Conservation (phyloP, 768 basidiomycete species). For the Mycena chlorophos region DNA sequence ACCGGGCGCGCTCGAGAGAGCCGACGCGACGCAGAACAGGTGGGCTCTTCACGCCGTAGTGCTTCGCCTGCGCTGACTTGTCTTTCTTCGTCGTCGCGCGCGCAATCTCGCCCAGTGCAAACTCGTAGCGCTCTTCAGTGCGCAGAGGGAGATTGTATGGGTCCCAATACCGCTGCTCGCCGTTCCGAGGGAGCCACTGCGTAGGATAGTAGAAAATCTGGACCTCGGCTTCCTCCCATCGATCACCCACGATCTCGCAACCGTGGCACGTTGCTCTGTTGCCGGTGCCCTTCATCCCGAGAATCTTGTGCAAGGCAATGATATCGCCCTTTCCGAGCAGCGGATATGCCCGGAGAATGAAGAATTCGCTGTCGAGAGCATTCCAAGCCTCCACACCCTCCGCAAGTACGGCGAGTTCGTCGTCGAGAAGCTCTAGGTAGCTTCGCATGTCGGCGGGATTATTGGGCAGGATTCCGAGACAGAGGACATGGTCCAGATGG, state of each 20-base stretch:
- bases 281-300: not conserved
- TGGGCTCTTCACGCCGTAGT: constrained; percentile 5
- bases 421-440: not conserved
- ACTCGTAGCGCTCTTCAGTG: not conserved
- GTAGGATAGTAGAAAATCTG: not conserved
- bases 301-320: not conserved
- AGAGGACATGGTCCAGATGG: constrained; percentile 30
- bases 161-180: not conserved
- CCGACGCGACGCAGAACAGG: constrained; percentile 12
- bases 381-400: not conserved
- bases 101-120: not conserved
- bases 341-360: not conserved
- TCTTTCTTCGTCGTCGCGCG: not conserved
- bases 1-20: constrained; percentile 9
- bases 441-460: not conserved
- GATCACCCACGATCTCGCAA: not conserved
- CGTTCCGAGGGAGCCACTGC: not conserved
- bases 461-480: constrained; percentile 32
- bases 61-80: not conserved
- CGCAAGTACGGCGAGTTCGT: not conserved
- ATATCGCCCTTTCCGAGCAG: not conserved
- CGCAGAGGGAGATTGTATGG: not conserved
- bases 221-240: not conserved
- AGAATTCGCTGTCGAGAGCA: not conserved
- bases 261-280: not conserved